Evolutionary conservation across 2,329 filamentous ascomycete species (phyloP), one percentile per base, ranked within the genome.

Genomic region (Clarireedia hainanense): DNA sequence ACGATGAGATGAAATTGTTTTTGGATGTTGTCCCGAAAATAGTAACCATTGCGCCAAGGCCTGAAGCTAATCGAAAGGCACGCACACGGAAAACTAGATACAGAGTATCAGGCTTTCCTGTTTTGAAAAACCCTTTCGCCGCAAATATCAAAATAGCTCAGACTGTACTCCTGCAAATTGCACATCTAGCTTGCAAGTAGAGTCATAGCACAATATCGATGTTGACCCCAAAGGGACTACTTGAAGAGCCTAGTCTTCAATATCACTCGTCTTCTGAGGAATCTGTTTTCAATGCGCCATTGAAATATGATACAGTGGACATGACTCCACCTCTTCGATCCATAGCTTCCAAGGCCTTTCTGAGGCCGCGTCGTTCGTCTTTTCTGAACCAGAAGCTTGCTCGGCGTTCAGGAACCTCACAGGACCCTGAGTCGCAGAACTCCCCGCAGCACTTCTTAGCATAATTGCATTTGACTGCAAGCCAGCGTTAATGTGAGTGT

Each of bases 401-500:
- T 62, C 58, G 53, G 60, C 57, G 36, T 52, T 63, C 52, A 69
- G 34, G 17, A 30, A 23, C 26, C 42, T 20, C n/a, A 47, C 10
- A 47, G 7, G 4, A 30, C 56, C 26, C 23, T 24, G n/a, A 14
- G 23, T n/a, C 14, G 14, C 14, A 15, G 27, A 6, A 17, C 42
- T 24, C 23, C 9, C 42, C 7, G 43, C 26, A 15, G 58, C 55
- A 39, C 49, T 57, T 3, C 62, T 57, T 42, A 65, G 42, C 3
- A 60, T 63, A 55, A 75, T 58, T 2, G 74, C 72, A 30, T 68
- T 67, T 1, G 70, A 70, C 61, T 76, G 74, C 4, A 75, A 67
- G 6, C 62, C 61, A 1, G 75, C 75, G 58, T 76, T 76, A 57
- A 69, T 65, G 55, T 70, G 65, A 0, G 75, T 76, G 57, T 77